These are phyloP conservation scores for Yamadazyma sp. DNA, from an alignment of 805 yeast species.

Conservation along the genomic window DNA sequence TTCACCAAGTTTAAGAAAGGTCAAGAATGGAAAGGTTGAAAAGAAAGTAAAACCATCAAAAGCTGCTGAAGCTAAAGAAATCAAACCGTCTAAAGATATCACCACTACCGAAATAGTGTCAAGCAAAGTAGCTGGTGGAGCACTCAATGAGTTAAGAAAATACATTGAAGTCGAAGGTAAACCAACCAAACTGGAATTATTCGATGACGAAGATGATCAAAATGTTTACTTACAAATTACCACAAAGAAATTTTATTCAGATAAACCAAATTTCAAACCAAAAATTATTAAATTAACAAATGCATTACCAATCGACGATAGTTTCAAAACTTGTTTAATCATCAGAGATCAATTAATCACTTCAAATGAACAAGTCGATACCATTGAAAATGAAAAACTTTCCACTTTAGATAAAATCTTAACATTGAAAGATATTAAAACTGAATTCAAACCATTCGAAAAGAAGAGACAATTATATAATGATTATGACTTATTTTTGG, in stretches of 20 bases:
- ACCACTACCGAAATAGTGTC: slow-evolving; percentile 12
- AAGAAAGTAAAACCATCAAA: slow-evolving; percentile 12
- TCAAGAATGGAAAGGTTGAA: slow-evolving; percentile 16
- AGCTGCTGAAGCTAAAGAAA: slow-evolving; percentile 1
- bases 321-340: slow-evolving; percentile 60
- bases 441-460: slow-evolving; percentile 84
- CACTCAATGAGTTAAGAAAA: slow-evolving; percentile 64
- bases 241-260: slow-evolving; percentile 60
- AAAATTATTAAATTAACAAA: slow-evolving; percentile 46
- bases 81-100: not conserved
- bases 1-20: slow-evolving; percentile 22
- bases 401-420: slow-evolving; percentile 54
- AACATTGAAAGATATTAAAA: slow-evolving; percentile 72
- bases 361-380: slow-evolving; percentile 39
- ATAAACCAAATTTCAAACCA: slow-evolving; percentile 58
- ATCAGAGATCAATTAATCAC: slow-evolving; percentile 60
- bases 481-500: slow-evolving; percentile 72
- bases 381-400: slow-evolving; percentile 45
- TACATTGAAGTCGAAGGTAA: slow-evolving; percentile 41
- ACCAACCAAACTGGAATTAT: slow-evolving; percentile 44
- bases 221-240: slow-evolving; percentile 60
- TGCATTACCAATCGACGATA: slow-evolving; percentile 31
- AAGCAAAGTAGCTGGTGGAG: slow-evolving; percentile 35
- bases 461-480: slow-evolving; percentile 71
- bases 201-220: slow-evolving; percentile 45